phyloP scores from a whole-genome alignment of 2,329 filamentous ascomycete species.

The Orbilia javanica region DNA sequence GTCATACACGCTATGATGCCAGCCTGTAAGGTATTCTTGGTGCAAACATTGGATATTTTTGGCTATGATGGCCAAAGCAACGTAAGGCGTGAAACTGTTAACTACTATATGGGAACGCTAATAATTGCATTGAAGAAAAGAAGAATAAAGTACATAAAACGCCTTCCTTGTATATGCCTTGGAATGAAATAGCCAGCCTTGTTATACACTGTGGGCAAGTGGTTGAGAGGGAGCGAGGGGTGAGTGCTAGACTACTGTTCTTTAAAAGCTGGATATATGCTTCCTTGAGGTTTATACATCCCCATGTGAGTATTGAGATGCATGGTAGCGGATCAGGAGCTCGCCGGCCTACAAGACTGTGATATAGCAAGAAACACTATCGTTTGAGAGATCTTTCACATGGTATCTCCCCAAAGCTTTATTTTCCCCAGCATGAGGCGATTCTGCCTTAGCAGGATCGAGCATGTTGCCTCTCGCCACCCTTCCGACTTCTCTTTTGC shows the following conservation, averaged over 20 bases:
- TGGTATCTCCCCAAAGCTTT: no score
- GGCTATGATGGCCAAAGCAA: neutral
- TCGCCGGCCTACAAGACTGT: neutral
- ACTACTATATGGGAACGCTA: neutral
- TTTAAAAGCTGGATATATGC: neutral
- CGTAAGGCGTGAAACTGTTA: neutral
- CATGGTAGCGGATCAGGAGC: neutral
- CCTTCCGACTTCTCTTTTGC: neutral
- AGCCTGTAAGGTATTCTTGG: neutral
- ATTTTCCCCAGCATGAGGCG: no score
- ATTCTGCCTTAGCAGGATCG: neutral
- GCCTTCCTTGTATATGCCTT: conserved; percentile 8
- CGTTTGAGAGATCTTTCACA: neutral
- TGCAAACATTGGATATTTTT: no score
- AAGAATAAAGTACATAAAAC: conserved; percentile 5
- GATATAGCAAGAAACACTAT: neutral
- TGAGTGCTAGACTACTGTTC: neutral
- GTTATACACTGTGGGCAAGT: neutral
- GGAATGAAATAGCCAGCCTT: neutral
- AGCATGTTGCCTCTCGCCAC: neutral
- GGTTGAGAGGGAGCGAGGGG: neutral
- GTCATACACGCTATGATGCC: no score
- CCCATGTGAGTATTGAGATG: neutral
- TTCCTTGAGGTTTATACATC: neutral
- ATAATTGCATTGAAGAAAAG: neutral